Percentiles rank a stretch among this genome's conserved stretches.
These are phyloP conservation scores for Phoma sp. DNA, from an alignment of 2,329 filamentous ascomycete species.

Conservation along the genomic window DNA sequence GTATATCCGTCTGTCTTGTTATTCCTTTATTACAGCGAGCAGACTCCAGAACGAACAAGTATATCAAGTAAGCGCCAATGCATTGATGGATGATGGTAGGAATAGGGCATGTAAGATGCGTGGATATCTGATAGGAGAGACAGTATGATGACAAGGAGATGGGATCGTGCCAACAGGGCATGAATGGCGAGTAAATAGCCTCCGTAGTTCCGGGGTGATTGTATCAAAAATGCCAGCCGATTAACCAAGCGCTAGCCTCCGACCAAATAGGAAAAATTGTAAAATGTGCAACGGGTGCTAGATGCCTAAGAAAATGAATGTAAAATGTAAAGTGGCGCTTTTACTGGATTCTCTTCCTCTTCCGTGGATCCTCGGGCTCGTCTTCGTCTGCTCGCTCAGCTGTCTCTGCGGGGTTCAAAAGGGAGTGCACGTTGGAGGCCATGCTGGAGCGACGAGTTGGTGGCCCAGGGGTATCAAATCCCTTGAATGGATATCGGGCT, in stretches of 20 bases:
- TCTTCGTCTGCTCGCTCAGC: slow-evolving; percentile 72
- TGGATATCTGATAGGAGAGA: slow-evolving; percentile 14
- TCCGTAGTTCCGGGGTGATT: background rate
- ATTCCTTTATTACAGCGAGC: too few relatives aligned
- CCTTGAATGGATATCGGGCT: slow-evolving; percentile 57
- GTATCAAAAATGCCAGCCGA: slow-evolving; percentile 1
- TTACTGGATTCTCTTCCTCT: slow-evolving; percentile 60
- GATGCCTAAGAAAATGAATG: background rate
- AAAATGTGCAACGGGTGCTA: background rate
- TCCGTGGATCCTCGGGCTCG: slow-evolving; percentile 66
- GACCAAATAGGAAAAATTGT: background rate
- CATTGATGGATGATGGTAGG: background rate
- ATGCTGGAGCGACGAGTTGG: slow-evolving; percentile 74
- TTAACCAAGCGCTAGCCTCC: slow-evolving; percentile 5
- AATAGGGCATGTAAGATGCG: slow-evolving; percentile 13
- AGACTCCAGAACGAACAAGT: too few relatives aligned
- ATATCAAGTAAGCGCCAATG: background rate
- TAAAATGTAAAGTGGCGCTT: background rate
- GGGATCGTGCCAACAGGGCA: background rate
- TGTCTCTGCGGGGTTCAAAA: slow-evolving; percentile 73
- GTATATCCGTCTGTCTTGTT: too few relatives aligned
- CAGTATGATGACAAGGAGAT: background rate
- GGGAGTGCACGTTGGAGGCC: slow-evolving; percentile 72
- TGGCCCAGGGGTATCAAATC: slow-evolving; percentile 62
- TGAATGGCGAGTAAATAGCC: background rate